Base-by-base conservation (phyloP, 352 stramenopile species). In the Phytophthora vignae region DNA sequence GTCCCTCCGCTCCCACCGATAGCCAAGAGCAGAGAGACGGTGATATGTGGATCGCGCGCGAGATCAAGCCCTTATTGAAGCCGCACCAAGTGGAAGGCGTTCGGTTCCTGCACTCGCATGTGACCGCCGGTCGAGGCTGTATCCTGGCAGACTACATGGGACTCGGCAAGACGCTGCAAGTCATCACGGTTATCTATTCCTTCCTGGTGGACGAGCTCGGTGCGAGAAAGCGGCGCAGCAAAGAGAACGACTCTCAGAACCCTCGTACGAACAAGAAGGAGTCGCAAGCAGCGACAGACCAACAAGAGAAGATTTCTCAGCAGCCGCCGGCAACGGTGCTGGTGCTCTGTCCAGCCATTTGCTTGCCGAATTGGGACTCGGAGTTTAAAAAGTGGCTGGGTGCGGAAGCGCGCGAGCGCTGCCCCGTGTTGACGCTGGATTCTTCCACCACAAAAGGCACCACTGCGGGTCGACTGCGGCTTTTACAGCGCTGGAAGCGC, bases 331-430 rank as follows among this genome's bases (percentile, higher is more conserved):
- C 66, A 38, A 91, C 87, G 10, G 84, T 90, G 21, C 79, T 99
- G 76, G 91, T 99, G 31, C 82, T 99, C 25, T 99, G 96, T 64
- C 97, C 97, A 3, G 98, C 97, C 36, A 98, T 97, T 55, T 94
- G 98, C 49, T 97, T 99, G 56, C 96, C 97, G 38, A 99, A 99
- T 76, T 99, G 97, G 97, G 87, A 98, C 67, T 90, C 93, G 64
- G 97, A 99, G 84, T 98, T 99, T 70, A 84, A 97, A 25, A 99
- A 99, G 74, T 99, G 97, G 97, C 76, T 99, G 31, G 87, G 73
- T 29, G 25, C 58, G 2, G 83, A 92, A 44, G 82, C 85, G 31
- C 70, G 83, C n/a, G 73, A 67, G 53, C 76, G 74, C 36, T 93
- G 87, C 33, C 83, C 79, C 25, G 67, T 96, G 21, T 76, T 90